These are phyloP conservation scores for Dactylellina sp. DNA, from an alignment of 2,329 filamentous ascomycete species.

Conservation along the genomic window DNA sequence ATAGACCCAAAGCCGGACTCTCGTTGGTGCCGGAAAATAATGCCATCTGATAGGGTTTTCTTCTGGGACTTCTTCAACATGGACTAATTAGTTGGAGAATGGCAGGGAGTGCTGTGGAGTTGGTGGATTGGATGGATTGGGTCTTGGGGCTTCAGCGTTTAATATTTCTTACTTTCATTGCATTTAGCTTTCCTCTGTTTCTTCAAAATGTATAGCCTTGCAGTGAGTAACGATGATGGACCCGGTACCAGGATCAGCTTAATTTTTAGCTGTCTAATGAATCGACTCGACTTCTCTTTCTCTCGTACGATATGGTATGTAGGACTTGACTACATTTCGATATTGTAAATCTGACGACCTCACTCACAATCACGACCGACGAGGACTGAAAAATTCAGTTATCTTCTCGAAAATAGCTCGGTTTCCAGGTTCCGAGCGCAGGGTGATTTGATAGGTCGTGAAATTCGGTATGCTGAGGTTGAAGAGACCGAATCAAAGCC, in stretches of 20 bases:
- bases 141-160: background rate
- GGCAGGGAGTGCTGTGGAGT: background rate
- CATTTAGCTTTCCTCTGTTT: background rate
- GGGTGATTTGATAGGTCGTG: no score
- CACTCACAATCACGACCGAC: no score
- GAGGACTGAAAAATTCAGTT: no score
- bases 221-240: background rate
- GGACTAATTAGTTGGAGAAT: background rate
- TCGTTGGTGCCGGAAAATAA: conserved; percentile 42
- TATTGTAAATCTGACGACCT: background rate
- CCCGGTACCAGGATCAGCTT: background rate
- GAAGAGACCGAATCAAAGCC: no score
- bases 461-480: no score
- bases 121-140: background rate
- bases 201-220: background rate
- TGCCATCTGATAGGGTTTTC: background rate
- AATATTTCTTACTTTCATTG: background rate
- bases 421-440: no score
- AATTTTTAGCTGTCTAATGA: conserved; percentile 5
- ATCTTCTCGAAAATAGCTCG: no score
- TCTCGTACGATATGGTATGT: background rate
- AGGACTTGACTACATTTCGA: background rate
- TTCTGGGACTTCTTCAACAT: background rate
- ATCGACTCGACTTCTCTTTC: background rate
- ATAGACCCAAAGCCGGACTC: conserved; percentile 68